A percentile compares a stretch with the other conserved stretches of the same genome.
phyloP scores from a whole-genome alignment of 2,329 filamentous ascomycete genomes.

The Lachnellula hyalina region DNA sequence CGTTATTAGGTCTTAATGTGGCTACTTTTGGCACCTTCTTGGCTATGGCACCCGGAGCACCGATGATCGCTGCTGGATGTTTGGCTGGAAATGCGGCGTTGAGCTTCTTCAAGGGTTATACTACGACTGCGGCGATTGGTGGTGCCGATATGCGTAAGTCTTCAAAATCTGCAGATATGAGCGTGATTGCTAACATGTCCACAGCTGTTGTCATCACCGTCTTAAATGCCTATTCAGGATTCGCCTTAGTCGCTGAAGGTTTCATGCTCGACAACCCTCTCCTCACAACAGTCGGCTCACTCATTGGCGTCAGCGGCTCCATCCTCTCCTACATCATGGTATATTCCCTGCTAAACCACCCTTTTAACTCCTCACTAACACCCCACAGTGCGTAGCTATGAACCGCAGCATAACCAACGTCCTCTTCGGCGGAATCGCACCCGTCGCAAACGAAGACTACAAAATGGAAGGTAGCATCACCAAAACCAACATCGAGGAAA shows the following conservation, averaged over 20 bases:
- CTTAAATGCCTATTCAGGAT: conserved; percentile 85
- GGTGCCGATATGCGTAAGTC: conserved; percentile 79
- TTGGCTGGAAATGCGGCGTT: conserved; percentile 70
- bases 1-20: conserved; percentile 68
- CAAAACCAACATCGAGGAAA: conserved; percentile 74
- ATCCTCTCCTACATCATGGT: conserved; percentile 79
- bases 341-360: conserved; percentile 3
- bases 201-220: conserved; percentile 81
- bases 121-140: conserved; percentile 81
- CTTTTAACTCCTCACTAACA: conserved; percentile 34
- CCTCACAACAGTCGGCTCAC: conserved; percentile 75
- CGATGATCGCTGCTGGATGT: conserved; percentile 72
- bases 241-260: conserved; percentile 83
- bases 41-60: conserved; percentile 73
- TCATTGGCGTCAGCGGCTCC: conserved; percentile 84
- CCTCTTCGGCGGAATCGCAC: conserved; percentile 74
- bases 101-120: conserved; percentile 81
- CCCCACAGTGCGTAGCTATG: conserved; percentile 68
- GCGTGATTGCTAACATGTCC: conserved; percentile 14
- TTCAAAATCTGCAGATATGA: not conserved
- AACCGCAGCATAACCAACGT: conserved; percentile 87
- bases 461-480: conserved; percentile 78
- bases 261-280: conserved; percentile 88
- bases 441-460: conserved; percentile 56
- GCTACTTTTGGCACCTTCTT: conserved; percentile 82